Conservation (phyloP, 768 basidiomycete genomes). For the Tylopilus rubrobrunneus region DNA sequence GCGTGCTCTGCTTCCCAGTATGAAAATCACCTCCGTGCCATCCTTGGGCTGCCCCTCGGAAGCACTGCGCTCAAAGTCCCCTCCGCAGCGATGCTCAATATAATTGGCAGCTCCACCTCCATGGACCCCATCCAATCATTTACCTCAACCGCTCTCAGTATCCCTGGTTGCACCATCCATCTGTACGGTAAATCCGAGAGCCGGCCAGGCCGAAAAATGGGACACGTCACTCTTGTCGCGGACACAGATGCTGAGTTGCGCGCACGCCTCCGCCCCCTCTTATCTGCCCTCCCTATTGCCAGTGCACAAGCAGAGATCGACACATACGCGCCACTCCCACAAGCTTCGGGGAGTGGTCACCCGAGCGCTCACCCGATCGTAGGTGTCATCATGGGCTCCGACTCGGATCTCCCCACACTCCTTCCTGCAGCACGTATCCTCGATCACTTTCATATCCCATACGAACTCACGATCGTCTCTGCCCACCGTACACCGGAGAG, state of each 20-base stretch:
- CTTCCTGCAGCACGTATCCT: slow-evolving; percentile 83
- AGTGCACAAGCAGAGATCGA: slow-evolving; percentile 43
- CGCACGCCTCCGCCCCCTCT: slow-evolving; percentile 65
- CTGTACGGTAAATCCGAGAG: slow-evolving; percentile 93
- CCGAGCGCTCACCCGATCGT: slow-evolving; percentile 75
- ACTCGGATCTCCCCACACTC: slow-evolving; percentile 96
- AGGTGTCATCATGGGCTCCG: slow-evolving; percentile 96
- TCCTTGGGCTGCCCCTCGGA: slow-evolving; percentile 85
- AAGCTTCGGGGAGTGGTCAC: slow-evolving; percentile 44
- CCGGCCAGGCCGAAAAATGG: slow-evolving; percentile 94
- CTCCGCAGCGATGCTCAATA: slow-evolving; percentile 88
- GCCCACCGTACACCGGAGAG: slow-evolving; percentile 93
- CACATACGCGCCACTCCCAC: slow-evolving; percentile 46
- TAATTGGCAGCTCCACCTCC: slow-evolving; percentile 77
- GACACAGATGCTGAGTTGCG: slow-evolving; percentile 73
- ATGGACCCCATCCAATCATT: slow-evolving; percentile 57
- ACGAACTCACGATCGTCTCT: slow-evolving; percentile 93
- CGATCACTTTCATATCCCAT: slow-evolving; percentile 78
- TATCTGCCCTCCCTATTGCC: slow-evolving; percentile 54
- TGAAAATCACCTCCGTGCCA: slow-evolving; percentile 94
- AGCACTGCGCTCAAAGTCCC: slow-evolving; percentile 86
- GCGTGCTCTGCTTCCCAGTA: slow-evolving; percentile 96
- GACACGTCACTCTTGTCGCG: slow-evolving; percentile 89
- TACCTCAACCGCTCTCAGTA: slow-evolving; percentile 54
- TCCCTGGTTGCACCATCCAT: slow-evolving; percentile 79